Evolutionary conservation across 2,329 filamentous ascomycete genomes (phyloP), one percentile per base, ranked within the genome.

Genomic region (Exophiala viscosa): DNA sequence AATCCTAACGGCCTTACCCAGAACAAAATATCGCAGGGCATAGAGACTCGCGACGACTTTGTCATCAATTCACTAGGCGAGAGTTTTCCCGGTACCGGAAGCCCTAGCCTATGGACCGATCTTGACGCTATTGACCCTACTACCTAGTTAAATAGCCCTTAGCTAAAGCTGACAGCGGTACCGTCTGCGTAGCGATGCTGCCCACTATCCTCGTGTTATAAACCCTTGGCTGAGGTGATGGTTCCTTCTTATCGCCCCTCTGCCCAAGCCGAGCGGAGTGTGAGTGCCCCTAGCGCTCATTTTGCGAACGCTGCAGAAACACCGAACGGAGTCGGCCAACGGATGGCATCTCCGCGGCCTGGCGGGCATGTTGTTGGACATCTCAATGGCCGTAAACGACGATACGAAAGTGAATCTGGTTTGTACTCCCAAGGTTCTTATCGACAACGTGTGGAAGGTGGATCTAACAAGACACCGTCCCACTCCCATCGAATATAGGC

Each of bases 361-460:
- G 15, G 15, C 36, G 36, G 15, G 36, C 36, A n/a, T 18, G 20
- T 23, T n/a, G n/a, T 39, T 40, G 15, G 15, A 40, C 15, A 35
- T 35, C 33, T 35, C 33, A 35, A n/a, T 40, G 36, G 36, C 36
- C 36, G 36, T 15, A 40, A 40, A 40, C 36, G 36, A 40, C 36
- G 36, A 40, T 18, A 40, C 17, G 15, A n/a, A 10, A 40, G 36
- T 40, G 15, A 10, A 40, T 14, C 14, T 35, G 14, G 10, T 35
- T 35, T 35, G 3, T 10, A 4, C 33, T 10, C 33, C 33, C 33
- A 3, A 18, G 15, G 5, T 40, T 40, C 36, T 17, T n/a, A n/a
- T 40, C 36, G 36, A 40, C 9, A 15, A n/a, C 36, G 36, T 40
- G 28, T 59, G 63, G 48, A 59, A 14, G 36, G 4, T 14, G 15